These are phyloP conservation scores for Orbilia ellipsospora DNA, from an alignment of 2,329 filamentous ascomycete genomes.

Conservation along the genomic window DNA sequence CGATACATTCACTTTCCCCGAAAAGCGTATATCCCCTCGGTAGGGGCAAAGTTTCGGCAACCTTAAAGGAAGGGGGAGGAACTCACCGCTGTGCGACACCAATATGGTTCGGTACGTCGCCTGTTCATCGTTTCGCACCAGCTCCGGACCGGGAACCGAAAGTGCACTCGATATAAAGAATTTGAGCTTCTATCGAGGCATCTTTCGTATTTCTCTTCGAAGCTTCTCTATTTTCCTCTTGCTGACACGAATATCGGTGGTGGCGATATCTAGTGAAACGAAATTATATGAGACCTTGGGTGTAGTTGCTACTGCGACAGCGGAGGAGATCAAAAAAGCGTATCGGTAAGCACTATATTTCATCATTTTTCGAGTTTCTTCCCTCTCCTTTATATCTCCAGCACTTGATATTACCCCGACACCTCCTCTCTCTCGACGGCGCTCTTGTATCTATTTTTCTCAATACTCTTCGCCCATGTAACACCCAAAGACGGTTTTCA, in stretches of 20 bases:
- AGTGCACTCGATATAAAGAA: background rate
- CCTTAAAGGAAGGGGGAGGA: slow-evolving; percentile 1
- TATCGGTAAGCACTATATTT: slow-evolving; percentile 73
- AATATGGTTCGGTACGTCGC: slow-evolving; percentile 49
- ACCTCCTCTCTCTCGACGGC: slow-evolving; percentile 13
- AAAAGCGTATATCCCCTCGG: background rate
- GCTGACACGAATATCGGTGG: background rate
- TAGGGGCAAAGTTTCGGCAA: background rate
- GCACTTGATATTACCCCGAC: slow-evolving; percentile 14
- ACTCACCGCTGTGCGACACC: slow-evolving; percentile 23
- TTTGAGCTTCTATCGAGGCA: background rate
- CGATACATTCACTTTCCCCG: background rate
- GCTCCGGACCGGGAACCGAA: slow-evolving; percentile 6
- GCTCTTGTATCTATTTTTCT: slow-evolving; percentile 20
- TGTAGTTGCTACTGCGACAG: slow-evolving; percentile 80
- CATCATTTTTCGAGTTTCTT: background rate
- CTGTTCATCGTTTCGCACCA: background rate
- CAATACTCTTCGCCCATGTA: slow-evolving; percentile 6
- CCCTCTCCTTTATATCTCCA: background rate
- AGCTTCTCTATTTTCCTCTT: slow-evolving; percentile 18
- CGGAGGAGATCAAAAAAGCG: slow-evolving; percentile 97
- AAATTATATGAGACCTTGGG: slow-evolving; percentile 91
- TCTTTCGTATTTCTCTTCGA: background rate
- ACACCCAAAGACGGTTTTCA: slow-evolving; percentile 24
- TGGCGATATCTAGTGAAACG: slow-evolving; percentile 74